These are phyloP conservation scores for Trichoderma arundinaceum DNA, from an alignment of 2,329 filamentous ascomycete genomes.

Conservation along the genomic window DNA sequence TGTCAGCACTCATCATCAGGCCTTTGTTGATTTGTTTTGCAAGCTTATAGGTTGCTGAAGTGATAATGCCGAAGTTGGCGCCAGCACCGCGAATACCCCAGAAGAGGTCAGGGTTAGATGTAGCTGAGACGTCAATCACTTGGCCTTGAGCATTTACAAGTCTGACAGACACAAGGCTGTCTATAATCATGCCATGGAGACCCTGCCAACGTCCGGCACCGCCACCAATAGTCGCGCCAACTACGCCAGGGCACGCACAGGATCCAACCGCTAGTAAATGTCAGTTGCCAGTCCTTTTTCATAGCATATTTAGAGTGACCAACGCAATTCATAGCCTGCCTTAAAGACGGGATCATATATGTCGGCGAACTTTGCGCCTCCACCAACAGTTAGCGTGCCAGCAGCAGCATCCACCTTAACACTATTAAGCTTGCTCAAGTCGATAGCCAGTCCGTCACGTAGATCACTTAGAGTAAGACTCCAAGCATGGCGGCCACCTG, in stretches of 20 bases:
- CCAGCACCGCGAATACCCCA: constrained; percentile 58
- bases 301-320: background rate
- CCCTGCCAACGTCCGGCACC: background rate
- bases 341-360: background rate
- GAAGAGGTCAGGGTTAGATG: constrained; percentile 47
- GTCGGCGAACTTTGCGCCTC: background rate
- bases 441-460: background rate
- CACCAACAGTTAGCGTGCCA: background rate
- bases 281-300: no score
- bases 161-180: background rate
- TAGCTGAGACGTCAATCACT: background rate
- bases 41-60: background rate
- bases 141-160: background rate
- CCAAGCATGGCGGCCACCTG: no score
- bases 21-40: constrained; percentile 30
- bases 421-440: background rate
- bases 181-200: background rate
- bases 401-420: background rate
- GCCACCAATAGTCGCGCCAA: background rate
- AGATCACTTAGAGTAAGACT: no score
- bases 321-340: background rate
- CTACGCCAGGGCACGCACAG: background rate
- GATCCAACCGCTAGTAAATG: no score
- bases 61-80: constrained; percentile 56
- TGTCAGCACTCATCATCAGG: no score